Conservation (phyloP, 2,329 filamentous ascomycete genomes). For the Knoxdaviesia proteae region DNA sequence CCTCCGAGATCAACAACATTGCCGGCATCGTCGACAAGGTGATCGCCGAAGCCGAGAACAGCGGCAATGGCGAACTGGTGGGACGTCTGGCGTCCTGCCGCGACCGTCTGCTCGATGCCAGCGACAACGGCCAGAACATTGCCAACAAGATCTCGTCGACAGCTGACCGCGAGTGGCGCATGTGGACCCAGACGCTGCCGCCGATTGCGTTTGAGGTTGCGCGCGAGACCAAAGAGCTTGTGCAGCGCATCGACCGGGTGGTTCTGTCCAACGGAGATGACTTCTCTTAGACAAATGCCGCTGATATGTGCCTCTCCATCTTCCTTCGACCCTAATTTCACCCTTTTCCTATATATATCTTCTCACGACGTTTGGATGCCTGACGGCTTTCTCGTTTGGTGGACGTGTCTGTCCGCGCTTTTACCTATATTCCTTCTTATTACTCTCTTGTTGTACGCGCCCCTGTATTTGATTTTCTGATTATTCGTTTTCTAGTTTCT, state of each 20-base stretch:
- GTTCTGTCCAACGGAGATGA: background rate
- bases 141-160: constrained; percentile 17
- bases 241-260: constrained; percentile 18
- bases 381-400: no score
- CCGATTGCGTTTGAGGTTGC: constrained; percentile 78
- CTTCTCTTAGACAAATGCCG: background rate
- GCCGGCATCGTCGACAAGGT: constrained; percentile 50
- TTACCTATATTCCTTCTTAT: no score
- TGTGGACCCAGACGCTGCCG: constrained; percentile 51
- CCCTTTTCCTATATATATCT: no score
- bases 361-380: no score
- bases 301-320: no score
- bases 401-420: no score
- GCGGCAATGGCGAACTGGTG: constrained; percentile 29
- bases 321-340: no score
- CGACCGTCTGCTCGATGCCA: constrained; percentile 42
- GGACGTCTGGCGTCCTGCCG: constrained; percentile 40
- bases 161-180: constrained; percentile 31
- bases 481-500: constrained; percentile 1
- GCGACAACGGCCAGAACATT: constrained; percentile 38
- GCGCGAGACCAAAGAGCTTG: constrained; percentile 57
- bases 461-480: background rate
- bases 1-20: constrained; percentile 50
- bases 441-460: no score
- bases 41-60: constrained; percentile 40